Evolutionary conservation across 2,329 filamentous ascomycete species (phyloP), one percentile per base, ranked within the genome.

Genomic region (Arthrobotrys sinensis): DNA sequence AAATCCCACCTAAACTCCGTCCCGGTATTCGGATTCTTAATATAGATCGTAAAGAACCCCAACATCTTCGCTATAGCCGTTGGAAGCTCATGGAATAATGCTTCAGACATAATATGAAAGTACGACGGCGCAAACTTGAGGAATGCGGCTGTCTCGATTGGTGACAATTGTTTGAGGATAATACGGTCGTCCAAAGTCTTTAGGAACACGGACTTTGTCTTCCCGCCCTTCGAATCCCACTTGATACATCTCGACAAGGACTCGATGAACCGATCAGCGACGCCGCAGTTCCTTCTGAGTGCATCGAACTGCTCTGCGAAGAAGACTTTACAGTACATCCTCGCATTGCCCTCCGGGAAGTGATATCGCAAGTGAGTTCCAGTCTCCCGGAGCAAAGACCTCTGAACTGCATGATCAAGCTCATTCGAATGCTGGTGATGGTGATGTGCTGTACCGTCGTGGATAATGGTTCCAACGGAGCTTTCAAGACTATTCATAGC

Each of bases 31-130:
- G 96, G 93, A 81, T 98, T 98, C 86, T 97, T 97, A 85, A 99
- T 97, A 80, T 95, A 92, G 60, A 99, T 92, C 82, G 98, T 95
- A 86, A 97, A 99, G 84, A 99, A 96, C 0, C 96, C 96, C 67
- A 99, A 90, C 96, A 99, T 99, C 86, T 99, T 99, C 34, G 96
- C 96, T 82, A 99, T 99, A 48, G 97, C 96, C 0, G 93, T 97
- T 0, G 96, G 96, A 1, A 99, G 87, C 81, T 95, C 94, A 82
- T 97, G 94, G 86, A 99, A 99, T 14, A 99, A 88, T 5, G 94
- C 94, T 83, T 98, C 93, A 11, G 94, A 93, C 91, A 98, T 98
- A 83, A 99, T 97, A 82, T 91, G 92, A 84, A 99, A 99, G 85
- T 99, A 99, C 43, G 95, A 94, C 0, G 96, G 96, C 0, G 96